These are phyloP conservation scores for Pholiota adiposa DNA, from an alignment of 1,284 basidiomycete species.

Conservation along the genomic window DNA sequence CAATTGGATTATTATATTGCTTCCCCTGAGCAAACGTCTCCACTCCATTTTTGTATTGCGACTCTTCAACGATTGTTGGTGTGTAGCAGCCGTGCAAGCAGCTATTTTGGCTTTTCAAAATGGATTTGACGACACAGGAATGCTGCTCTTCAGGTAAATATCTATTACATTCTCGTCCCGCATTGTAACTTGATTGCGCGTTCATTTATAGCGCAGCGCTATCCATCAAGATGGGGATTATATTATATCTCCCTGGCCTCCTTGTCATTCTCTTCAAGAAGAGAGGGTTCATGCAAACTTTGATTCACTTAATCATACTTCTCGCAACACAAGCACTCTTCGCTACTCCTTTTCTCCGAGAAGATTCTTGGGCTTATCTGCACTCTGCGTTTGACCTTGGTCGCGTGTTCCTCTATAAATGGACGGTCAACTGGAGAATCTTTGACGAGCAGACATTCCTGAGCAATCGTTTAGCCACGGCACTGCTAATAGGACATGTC, in stretches of 20 bases:
- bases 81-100: constrained; percentile 65
- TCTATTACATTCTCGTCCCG: not conserved
- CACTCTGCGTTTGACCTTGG: constrained; percentile 86
- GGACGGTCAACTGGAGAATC: constrained; percentile 99
- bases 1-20: constrained; percentile 78
- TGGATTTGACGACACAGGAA: constrained; percentile 65
- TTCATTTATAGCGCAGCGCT: constrained; percentile 68
- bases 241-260: constrained; percentile 92
- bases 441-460: constrained; percentile 79
- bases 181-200: not conserved
- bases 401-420: constrained; percentile 90
- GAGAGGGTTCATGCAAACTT: constrained; percentile 62
- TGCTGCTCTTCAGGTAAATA: constrained; percentile 75
- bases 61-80: constrained; percentile 96
- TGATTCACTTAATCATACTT: constrained; percentile 61
- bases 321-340: constrained; percentile 63
- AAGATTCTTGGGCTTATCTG: constrained; percentile 71
- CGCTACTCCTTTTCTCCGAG: constrained; percentile 74
- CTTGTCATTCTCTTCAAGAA: constrained; percentile 81
- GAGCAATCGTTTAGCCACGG: constrained; percentile 61
- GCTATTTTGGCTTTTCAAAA: constrained; percentile 64
- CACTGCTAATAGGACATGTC: constrained; percentile 73
- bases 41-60: constrained; percentile 94
- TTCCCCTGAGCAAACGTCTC: constrained; percentile 89
- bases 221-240: constrained; percentile 95